Conservation (phyloP, 345 rosid genomes). For the Microcos paniculata region DNA sequence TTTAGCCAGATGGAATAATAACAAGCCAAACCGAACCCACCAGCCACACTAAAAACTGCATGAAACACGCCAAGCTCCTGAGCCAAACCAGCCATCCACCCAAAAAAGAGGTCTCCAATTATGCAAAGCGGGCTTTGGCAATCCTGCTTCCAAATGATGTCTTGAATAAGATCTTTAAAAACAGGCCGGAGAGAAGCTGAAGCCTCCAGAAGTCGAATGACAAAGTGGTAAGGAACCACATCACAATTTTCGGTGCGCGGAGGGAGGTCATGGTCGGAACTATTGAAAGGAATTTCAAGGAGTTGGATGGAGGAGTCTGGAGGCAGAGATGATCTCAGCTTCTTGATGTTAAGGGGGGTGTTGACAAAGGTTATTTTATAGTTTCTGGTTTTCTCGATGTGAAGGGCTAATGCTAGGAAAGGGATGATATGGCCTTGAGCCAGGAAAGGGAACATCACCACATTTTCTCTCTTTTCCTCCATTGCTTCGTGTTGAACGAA, state of each 20-base stretch:
- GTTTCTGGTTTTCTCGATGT: constrained; percentile 33
- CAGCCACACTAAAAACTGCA: constrained; percentile 43
- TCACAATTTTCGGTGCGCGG: constrained; percentile 63
- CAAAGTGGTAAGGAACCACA: constrained; percentile 58
- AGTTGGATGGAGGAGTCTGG: constrained; percentile 48
- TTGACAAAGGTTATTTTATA: constrained; percentile 42
- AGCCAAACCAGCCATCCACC: constrained; percentile 53
- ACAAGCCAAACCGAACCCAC: constrained; percentile 59
- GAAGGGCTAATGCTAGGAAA: constrained; percentile 65
- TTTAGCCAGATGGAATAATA: constrained; percentile 49
- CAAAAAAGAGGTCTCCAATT: constrained; percentile 55
- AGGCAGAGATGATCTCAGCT: constrained; percentile 51
- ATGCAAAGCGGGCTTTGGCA: constrained; percentile 39
- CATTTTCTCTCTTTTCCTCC: constrained; percentile 18
- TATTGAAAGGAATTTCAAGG: constrained; percentile 55
- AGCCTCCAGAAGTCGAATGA: constrained; percentile 54
- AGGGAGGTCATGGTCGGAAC: constrained; percentile 74
- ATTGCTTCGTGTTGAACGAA: neutral
- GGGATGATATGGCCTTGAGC: constrained; percentile 84
- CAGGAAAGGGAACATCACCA: constrained; percentile 79
- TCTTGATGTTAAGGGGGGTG: constrained; percentile 62
- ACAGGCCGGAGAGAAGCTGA: constrained; percentile 47
- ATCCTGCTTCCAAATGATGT: constrained; percentile 4
- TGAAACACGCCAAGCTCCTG: constrained; percentile 53
- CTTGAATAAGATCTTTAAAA: constrained; percentile 36